A percentile compares a stretch with the other conserved stretches of the same genome.
phyloP scores from a whole-genome alignment of 768 basidiomycete genomes.

The Candolleomyces efflorescens region DNA sequence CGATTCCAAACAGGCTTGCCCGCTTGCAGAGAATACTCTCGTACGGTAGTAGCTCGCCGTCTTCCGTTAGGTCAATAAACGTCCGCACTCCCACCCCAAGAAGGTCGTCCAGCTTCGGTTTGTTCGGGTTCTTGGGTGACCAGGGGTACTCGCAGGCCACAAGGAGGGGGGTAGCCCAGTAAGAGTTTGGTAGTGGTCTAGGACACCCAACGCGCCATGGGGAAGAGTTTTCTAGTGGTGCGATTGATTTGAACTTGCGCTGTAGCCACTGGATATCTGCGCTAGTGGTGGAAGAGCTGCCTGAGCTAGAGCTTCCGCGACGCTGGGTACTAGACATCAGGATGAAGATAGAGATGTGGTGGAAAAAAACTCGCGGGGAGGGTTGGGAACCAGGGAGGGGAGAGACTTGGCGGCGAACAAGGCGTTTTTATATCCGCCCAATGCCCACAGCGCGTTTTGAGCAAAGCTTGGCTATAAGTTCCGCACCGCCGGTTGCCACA shows the following conservation, averaged over 20 bases:
- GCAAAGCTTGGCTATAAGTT: neutral
- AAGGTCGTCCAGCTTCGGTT: slow-evolving; percentile 71
- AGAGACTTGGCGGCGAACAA: neutral
- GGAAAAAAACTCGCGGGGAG: neutral
- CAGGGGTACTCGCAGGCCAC: slow-evolving; percentile 84
- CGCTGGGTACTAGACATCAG: neutral
- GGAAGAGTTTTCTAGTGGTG: neutral
- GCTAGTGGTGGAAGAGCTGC: neutral
- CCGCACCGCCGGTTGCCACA: neutral
- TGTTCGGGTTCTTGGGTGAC: slow-evolving; percentile 51
- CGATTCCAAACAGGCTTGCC: slow-evolving; percentile 52
- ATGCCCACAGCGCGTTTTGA: neutral
- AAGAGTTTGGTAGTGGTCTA: slow-evolving; percentile 78
- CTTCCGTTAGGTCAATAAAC: slow-evolving; percentile 82
- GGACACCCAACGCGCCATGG: slow-evolving; percentile 11
- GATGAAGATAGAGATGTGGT: neutral
- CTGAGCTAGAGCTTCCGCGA: neutral
- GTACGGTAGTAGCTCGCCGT: slow-evolving; percentile 71
- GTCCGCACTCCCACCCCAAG: slow-evolving; percentile 71
- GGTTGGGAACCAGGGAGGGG: neutral
- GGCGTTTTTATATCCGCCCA: neutral
- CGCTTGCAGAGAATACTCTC: slow-evolving; percentile 47
- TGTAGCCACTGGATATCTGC: slow-evolving; percentile 3
- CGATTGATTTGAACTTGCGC: slow-evolving; percentile 6
- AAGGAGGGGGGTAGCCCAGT: slow-evolving; percentile 73